Base-by-base conservation (phyloP, 371 early-diverging fungal genomes). In the Mucor plumbeus region DNA sequence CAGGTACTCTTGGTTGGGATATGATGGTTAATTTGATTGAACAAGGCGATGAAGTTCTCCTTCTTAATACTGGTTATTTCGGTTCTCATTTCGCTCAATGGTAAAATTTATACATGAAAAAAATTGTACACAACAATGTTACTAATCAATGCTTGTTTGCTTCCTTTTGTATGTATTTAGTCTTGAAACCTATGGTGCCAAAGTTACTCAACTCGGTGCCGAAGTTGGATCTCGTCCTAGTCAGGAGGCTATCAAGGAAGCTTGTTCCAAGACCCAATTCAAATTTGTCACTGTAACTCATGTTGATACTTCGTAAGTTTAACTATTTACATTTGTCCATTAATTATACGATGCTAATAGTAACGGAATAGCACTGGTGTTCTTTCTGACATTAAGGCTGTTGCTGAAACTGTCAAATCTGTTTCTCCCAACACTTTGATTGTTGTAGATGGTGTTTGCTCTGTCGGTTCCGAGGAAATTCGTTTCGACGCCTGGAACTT, bases 1-100 rank as follows among this genome's bases (percentile, higher is more conserved):
- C 95, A 7, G 96, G 97, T 35, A 95, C 92, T 17, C 83, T 96
- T 47, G 95, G 95, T 26, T 97, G 98, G 97, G 97, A 97, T 79
- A 90, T 92, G 86, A 90, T 92, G 61, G 88, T 91, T 56, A 98
- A 98, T 84, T 83, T 97, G 63, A 67, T 97, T 19, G 95, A 96
- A 77, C 88, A 89, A 35, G 92, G 91, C 48, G 97, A 98, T 67
- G 80, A 89, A 50, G 97, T 89, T 21, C 86, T 98, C 55, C 91
- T 95, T n/a, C 74, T 96, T 73, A 93, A 89, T 81, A 94, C 94
- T 34, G 98, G 97, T 15, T 92, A 94, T 79, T 98, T 97, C 84
- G 97, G 97, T 58, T 95, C 96, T 77, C 91, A 95, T 72, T 92
- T 98, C 70, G 93, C 89, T 55, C 96, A 96, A 69, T 97, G 94